Base-by-base conservation (phyloP, 805 yeast genomes). In the Ogataea ganodermae region DNA sequence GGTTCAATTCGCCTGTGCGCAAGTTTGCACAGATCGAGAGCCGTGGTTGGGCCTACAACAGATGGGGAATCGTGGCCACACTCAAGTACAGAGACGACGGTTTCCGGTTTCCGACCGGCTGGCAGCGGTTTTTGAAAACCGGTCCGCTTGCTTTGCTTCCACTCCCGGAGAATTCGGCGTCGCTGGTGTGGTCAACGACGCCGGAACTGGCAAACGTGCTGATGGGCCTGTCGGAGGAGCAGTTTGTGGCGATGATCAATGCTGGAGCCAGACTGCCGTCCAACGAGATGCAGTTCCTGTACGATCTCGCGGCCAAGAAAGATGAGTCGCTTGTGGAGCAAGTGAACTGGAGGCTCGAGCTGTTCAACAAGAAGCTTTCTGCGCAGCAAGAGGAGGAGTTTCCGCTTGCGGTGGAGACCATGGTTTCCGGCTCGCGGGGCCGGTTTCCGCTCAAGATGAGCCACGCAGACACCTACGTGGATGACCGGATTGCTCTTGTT, bases 81-180 rank as follows among this genome's bases (percentile, higher is more conserved):
- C 67, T 94, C 61, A 81, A 83, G 53, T 71, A 88, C 38, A 89
- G 83, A 57, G 82, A 78, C 63, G 86, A 86, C 35, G 89, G 86
- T 47, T 82, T 73, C 62, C 74, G 86, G 49, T 58, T 50, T 17
- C 67, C 80, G 6, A 73, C 83, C n/a, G 96, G 96, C 12, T 92
- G 95, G 90, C 99, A 94, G 70, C 73, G 97, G 53, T 94, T 94
- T 60, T 70, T 94, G 49, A 84, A 87, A 42, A 84, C 92, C 1
- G 99, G 99, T 2, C 98, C 99, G 1, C 69, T 94, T 53, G 99
- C 98, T 1, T 75, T 91, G 37, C 73, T 94, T 43, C 98, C 99
- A 6, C 69, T 94, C 57, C 95, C 97, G 1, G 87, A 80, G 45
- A 84, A 86, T 49, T 79, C 81, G 65, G 94, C 96, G n/a, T 86